A percentile compares a stretch with the other conserved stretches of the same genome.
phyloP scores from a whole-genome alignment of 2,329 filamentous ascomycete genomes.

The Teratosphaeria viscida region DNA sequence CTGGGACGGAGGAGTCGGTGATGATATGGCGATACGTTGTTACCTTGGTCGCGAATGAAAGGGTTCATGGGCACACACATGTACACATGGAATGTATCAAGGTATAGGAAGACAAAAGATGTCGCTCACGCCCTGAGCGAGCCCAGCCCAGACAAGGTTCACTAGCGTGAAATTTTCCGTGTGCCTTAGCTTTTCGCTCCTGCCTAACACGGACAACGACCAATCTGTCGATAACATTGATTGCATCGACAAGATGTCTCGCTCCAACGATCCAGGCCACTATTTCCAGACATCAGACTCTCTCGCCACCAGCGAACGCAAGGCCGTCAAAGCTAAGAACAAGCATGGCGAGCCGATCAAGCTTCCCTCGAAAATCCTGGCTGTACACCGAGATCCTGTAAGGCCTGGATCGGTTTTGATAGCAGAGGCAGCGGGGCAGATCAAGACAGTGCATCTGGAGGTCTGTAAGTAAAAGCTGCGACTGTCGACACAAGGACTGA shows the following conservation, averaged over 20 bases:
- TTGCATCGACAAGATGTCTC: conserved; percentile 41
- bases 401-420: conserved; percentile 56
- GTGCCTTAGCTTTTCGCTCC: neutral
- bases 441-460: conserved; percentile 64
- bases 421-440: conserved; percentile 75
- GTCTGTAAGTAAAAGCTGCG: conserved; percentile 42
- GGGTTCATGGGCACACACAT: no score
- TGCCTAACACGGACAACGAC: neutral
- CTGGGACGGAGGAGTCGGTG: no score
- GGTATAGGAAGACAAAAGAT: no score
- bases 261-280: conserved; percentile 62
- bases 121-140: no score
- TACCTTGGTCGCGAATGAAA: no score
- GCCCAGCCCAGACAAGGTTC: neutral
- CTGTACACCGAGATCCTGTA: conserved; percentile 56
- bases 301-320: conserved; percentile 45
- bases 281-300: conserved; percentile 81
- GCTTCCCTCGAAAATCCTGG: conserved; percentile 78
- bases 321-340: conserved; percentile 67
- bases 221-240: neutral
- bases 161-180: neutral
- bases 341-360: conserved; percentile 70
- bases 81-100: no score
- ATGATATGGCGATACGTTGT: no score
- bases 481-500: neutral